Evolutionary conservation across 768 basidiomycete species (phyloP), one percentile per base, ranked within the genome.

Genomic region (Pleurotus giganteus): DNA sequence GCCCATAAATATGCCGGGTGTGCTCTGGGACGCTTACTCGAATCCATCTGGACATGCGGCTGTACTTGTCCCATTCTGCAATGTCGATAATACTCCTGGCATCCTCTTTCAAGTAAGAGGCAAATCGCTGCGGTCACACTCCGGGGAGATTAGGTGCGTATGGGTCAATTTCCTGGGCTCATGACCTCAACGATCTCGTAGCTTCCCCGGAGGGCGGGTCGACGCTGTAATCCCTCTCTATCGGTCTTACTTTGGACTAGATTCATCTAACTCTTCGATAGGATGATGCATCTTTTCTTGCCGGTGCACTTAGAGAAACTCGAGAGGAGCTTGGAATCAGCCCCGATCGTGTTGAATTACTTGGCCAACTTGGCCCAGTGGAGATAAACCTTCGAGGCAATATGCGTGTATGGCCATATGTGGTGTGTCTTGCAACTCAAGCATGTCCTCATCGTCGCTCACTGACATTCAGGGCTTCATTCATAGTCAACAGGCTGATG

Each of bases 121-220:
- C 13, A 81, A 82, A 61, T 68, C 79, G 36, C 68, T 87, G 47
- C 74, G 88, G 60, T 78, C 74, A 27, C 90, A 91, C 68, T 85
- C 89, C 0, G 89, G 90, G n/a, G 88, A 91, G 74, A 82, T 91
- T 29, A 90, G 90, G 90, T 89, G 63, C 53, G 61, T 46, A 15
- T 15, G 7, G 36, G 31, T 17, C 9, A 32, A 32, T 17, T 53
- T 44, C 24, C 36, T 26, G 47, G 28, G 29, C 60, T n/a, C 23
- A 13, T 31, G 17, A 34, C 50, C 31, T 37, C 9, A 57, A 45
- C 21, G 46, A 53, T 37, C 46, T 37, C 34, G 17, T 63, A 91
- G 89, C 72, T 90, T 88, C 68, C 89, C 89, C 44, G 88, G 89
- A 26, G 89, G 89, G 11, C 77, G 77, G 56, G 77, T 85, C 26